Evolutionary conservation across 2,329 filamentous ascomycete species (phyloP).

Genomic region (Diaporthe amygdali): DNA sequence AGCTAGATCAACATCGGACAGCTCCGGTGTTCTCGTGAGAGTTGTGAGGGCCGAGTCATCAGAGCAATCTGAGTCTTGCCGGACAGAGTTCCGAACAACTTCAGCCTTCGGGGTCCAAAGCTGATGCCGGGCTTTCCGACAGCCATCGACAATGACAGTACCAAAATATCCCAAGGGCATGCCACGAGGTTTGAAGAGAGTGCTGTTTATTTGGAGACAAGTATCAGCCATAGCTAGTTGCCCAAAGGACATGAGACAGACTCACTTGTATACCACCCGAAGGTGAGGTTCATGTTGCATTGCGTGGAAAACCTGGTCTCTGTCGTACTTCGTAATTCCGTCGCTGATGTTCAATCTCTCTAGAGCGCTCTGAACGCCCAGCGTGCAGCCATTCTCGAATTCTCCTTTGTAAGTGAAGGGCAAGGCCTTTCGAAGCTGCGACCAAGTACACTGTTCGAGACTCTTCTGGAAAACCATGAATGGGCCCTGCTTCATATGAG

Average conservation of each 20-base stretch:
- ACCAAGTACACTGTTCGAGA: conserved; percentile 6
- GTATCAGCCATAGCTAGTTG: background rate
- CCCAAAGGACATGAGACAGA: background rate
- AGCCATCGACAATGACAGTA: background rate
- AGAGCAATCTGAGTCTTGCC: background rate
- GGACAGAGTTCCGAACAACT: background rate
- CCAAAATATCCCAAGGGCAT: conserved; percentile 7
- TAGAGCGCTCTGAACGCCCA: background rate
- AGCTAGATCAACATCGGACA: background rate
- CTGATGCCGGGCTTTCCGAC: background rate
- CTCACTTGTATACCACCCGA: conserved; percentile 8
- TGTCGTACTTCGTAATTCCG: conserved; percentile 13
- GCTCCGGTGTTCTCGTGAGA: background rate
- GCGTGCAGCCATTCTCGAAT: background rate
- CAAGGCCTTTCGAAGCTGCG: conserved; percentile 2
- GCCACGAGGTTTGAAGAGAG: conserved; percentile 12
- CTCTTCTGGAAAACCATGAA: background rate
- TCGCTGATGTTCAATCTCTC: background rate
- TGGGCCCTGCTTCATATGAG: background rate
- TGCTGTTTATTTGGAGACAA: background rate
- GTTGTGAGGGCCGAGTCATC: background rate
- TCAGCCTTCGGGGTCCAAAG: background rate
- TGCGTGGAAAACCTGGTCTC: background rate
- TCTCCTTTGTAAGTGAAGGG: conserved; percentile 7
- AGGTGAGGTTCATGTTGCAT: background rate